Conservation (phyloP, 1,284 basidiomycete species). For the Ganoderma lucidum region DNA sequence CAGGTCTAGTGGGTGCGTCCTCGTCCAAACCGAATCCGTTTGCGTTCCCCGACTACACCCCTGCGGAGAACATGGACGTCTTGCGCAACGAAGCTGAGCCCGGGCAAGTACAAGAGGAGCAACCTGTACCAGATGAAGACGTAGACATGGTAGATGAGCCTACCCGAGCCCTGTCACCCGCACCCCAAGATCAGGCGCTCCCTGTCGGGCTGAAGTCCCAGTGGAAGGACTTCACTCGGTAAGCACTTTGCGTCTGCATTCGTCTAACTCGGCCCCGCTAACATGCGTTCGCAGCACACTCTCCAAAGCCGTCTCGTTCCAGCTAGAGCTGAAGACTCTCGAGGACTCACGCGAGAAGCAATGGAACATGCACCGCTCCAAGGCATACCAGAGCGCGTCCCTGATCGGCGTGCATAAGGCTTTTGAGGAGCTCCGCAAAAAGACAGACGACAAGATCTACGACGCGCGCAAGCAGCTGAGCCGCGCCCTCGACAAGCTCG, state of each 20-base stretch:
- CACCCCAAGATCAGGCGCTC: neutral
- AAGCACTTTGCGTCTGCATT: neutral
- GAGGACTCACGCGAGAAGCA: conserved; percentile 19
- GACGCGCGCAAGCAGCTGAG: conserved; percentile 19
- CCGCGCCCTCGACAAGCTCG: conserved; percentile 19
- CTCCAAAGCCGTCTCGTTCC: conserved; percentile 21
- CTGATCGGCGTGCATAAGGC: conserved; percentile 18
- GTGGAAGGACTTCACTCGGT: conserved; percentile 30
- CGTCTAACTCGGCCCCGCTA: neutral
- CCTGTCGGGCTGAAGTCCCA: neutral
- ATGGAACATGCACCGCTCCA: conserved; percentile 20
- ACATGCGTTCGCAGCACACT: conserved; percentile 18
- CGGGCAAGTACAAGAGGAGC: conserved; percentile 11
- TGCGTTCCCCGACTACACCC: conserved; percentile 22
- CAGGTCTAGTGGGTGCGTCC: conserved; percentile 13
- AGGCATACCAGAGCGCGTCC: conserved; percentile 20
- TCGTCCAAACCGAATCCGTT: conserved; percentile 24
- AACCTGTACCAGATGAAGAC: neutral
- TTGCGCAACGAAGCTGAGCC: neutral
- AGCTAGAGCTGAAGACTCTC: conserved; percentile 12
- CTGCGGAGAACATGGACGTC: conserved; percentile 22
- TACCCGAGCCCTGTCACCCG: neutral
- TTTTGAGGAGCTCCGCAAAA: conserved; percentile 17
- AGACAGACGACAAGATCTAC: conserved; percentile 13
- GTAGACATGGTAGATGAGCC: conserved; percentile 8